Conservation (phyloP, 1,284 basidiomycete species). For the Spongispora temasekensis region DNA sequence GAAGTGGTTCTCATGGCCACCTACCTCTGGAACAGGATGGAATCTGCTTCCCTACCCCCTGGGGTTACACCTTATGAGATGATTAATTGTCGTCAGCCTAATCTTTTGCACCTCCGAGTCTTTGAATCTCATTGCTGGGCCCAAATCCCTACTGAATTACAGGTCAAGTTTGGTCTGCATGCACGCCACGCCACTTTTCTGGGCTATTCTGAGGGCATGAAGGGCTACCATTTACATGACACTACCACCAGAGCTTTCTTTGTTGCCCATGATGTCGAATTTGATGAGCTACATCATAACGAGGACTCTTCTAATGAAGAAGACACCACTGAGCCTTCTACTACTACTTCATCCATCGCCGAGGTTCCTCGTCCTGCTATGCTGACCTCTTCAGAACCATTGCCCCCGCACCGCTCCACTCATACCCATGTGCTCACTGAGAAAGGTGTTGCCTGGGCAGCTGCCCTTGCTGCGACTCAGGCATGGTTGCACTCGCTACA, state of each 20-base stretch:
- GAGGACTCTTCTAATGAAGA: background rate
- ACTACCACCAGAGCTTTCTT: background rate
- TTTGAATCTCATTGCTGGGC: slow-evolving; percentile 2
- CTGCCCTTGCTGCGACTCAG: background rate
- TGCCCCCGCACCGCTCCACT: background rate
- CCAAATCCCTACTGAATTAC: background rate
- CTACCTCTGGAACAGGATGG: slow-evolving; percentile 2
- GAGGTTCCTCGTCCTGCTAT: background rate
- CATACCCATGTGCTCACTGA: background rate
- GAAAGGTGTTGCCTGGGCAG: background rate
- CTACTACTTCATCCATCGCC: background rate
- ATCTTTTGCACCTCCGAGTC: background rate
- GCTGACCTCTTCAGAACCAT: background rate
- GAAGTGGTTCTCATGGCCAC: background rate
- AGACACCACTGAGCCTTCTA: background rate
- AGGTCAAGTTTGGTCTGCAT: background rate
- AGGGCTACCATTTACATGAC: background rate
- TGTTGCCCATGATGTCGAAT: background rate
- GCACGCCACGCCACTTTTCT: background rate
- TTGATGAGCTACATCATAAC: background rate
- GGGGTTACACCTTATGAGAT: background rate
- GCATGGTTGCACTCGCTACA: background rate
- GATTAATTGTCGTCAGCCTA: background rate
- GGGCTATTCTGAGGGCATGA: background rate
- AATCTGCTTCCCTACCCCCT: background rate